phyloP scores from a whole-genome alignment of 768 basidiomycete genomes.

The Leccinum fibrillosum region DNA sequence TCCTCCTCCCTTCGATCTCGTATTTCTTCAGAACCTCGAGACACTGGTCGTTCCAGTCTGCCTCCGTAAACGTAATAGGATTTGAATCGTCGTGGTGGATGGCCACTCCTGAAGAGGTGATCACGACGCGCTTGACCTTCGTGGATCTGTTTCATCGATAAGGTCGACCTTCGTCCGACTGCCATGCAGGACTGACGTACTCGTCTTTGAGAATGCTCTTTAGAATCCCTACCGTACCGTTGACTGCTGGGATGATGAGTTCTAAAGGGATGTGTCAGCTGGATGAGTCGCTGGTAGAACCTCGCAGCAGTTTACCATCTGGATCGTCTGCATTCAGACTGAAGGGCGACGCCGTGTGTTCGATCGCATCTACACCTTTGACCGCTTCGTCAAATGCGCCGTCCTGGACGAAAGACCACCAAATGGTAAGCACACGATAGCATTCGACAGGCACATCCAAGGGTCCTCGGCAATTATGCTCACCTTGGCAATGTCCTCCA shows the following conservation, averaged over 20 bases:
- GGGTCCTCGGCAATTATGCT: too few species aligned
- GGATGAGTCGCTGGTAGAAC: neutral
- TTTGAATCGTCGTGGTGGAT: slow-evolving; percentile 33
- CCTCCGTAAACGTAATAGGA: slow-evolving; percentile 41
- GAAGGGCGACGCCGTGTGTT: slow-evolving; percentile 22
- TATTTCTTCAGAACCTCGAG: slow-evolving; percentile 39
- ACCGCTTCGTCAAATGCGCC: too few species aligned
- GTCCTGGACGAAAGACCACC: too few species aligned
- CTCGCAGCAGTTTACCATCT: slow-evolving; percentile 20
- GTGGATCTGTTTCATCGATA: too few species aligned
- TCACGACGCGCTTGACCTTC: too few species aligned
- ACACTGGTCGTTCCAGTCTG: slow-evolving; percentile 36
- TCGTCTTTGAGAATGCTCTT: too few species aligned
- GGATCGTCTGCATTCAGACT: slow-evolving; percentile 45
- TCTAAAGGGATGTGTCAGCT: too few species aligned
- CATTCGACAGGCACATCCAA: slow-evolving; percentile 28
- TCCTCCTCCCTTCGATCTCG: slow-evolving; percentile 43
- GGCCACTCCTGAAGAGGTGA: slow-evolving; percentile 34
- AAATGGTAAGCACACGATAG: too few species aligned
- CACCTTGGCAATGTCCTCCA: slow-evolving; percentile 53
- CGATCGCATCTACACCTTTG: too few species aligned
- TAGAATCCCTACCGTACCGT: too few species aligned
- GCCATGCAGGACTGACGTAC: too few species aligned
- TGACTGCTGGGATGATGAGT: too few species aligned
- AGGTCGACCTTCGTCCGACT: neutral